Evolutionary conservation across 176 grass and related monocot species (phyloP), one percentile per base, ranked within the genome.

Genomic region (Aegilops sharonensis): DNA sequence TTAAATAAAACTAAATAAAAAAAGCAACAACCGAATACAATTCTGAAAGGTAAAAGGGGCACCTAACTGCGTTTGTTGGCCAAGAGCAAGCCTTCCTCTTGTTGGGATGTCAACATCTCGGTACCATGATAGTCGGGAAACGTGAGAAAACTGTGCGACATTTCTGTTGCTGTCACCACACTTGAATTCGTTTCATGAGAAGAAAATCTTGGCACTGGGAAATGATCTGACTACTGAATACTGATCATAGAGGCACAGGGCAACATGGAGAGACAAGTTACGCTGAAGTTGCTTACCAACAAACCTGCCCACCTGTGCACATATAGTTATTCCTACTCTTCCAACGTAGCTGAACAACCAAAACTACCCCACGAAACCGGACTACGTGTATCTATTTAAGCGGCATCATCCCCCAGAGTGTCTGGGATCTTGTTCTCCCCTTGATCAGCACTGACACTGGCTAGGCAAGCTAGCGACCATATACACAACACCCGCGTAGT

Each of bases 221-320:
- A 57, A 3, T 1, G 54, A 57, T 59, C 56, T 59, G 56, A 9
- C 18, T 59, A 59, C 15, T 18, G 50, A 54, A 54, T 54, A 18
- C 1, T 59, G 56, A 21, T 59, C 20, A 59, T 9, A 59, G 56
- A 59, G 56, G 3, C 20, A 59, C 56, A 9, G 1, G 56, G 9
- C 18, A 8, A 57, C 18, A 21, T 21, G 54, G 54, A 2, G 54
- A 57, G 54, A 57, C 18, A 57, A 8, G 56, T 59, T 59, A 59
- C 32, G 30, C 30, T 35, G 68, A 20, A 80, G 89, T 87, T 65
- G 88, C 78, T 90, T 83, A 83, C 89, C 89, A 36, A 61, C 74
- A 64, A 36, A 87, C 67, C 89, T 83, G 59, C 54, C 60, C 66
- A 68, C 30, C 34, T 11, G 9, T 15, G 18, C 29, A 9, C 9